Conservation (phyloP, 1,284 basidiomycete genomes). For the Apiotrichum siamense region DNA sequence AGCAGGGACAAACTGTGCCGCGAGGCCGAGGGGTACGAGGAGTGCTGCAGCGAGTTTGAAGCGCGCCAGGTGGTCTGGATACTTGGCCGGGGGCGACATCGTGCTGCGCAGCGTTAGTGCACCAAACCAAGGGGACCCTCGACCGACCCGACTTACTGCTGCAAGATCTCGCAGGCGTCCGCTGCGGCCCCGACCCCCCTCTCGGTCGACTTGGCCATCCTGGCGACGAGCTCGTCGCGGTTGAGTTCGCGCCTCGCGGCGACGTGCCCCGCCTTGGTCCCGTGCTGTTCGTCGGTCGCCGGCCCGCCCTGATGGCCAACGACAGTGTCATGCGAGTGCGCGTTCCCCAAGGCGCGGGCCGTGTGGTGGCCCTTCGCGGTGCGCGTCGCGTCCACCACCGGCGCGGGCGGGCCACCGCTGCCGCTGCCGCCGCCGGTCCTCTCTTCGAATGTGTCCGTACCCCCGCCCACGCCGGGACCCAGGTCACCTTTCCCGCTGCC, state of each 20-base stretch:
- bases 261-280: neutral
- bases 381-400: too few species aligned
- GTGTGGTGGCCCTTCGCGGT: too few species aligned
- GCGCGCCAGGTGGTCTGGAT: conserved; percentile 45
- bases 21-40: conserved; percentile 42
- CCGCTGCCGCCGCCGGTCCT: too few species aligned
- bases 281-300: conserved; percentile 37
- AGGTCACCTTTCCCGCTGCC: too few species aligned
- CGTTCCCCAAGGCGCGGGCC: too few species aligned
- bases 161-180: conserved; percentile 44
- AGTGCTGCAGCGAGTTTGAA: conserved; percentile 46
- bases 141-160: conserved; percentile 40
- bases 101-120: conserved; percentile 25
- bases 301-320: conserved; percentile 28
- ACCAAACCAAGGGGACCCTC: neutral
- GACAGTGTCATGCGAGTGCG: conserved; percentile 20
- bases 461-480: conserved; percentile 29
- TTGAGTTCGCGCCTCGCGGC: conserved; percentile 47
- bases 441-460: too few species aligned
- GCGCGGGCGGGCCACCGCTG: too few species aligned
- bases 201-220: conserved; percentile 46
- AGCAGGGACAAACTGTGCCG: conserved; percentile 49
- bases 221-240: conserved; percentile 45
- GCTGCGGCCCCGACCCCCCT: conserved; percentile 44
- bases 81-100: conserved; percentile 43